Conservation (phyloP, 352 stramenopile genomes). For the Phytophthora rubi region DNA sequence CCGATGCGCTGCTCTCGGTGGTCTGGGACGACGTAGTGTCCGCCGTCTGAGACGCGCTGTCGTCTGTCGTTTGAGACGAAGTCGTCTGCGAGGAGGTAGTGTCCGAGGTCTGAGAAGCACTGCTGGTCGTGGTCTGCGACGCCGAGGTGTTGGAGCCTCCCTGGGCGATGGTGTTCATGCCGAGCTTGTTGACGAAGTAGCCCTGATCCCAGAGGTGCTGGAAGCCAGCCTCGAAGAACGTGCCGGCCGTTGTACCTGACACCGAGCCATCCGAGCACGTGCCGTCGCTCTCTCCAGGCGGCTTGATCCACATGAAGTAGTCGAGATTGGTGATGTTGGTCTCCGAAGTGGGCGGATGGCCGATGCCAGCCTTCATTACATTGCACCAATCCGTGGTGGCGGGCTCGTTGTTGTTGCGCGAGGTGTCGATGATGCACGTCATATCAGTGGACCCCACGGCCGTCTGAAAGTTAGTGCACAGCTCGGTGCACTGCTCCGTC, state of each 20-base stretch:
- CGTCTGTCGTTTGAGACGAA: conserved; percentile 16
- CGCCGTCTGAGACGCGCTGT: conserved; percentile 17
- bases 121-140: conserved; percentile 15
- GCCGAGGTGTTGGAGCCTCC: conserved; percentile 20
- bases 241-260: conserved; percentile 47
- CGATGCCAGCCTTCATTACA: conserved; percentile 47
- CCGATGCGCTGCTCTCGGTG: conserved; percentile 18
- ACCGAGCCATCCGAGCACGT: conserved; percentile 37
- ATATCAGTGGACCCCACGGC: conserved; percentile 36
- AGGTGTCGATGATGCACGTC: conserved; percentile 52
- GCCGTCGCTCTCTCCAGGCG: conserved; percentile 71
- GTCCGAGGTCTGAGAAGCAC: conserved; percentile 11
- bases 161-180: conserved; percentile 33
- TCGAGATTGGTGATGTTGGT: conserved; percentile 60
- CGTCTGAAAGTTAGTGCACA: conserved; percentile 52
- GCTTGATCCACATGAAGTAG: conserved; percentile 82
- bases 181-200: conserved; percentile 42
- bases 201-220: conserved; percentile 72
- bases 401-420: conserved; percentile 40
- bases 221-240: conserved; percentile 68
- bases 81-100: conserved; percentile 12
- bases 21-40: conserved; percentile 3
- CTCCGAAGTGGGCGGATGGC: conserved; percentile 48
- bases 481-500: conserved; percentile 36
- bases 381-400: conserved; percentile 65